These are phyloP conservation scores for Paracoccidioides lutzii DNA, from an alignment of 2,329 filamentous ascomycete genomes.

Conservation along the genomic window DNA sequence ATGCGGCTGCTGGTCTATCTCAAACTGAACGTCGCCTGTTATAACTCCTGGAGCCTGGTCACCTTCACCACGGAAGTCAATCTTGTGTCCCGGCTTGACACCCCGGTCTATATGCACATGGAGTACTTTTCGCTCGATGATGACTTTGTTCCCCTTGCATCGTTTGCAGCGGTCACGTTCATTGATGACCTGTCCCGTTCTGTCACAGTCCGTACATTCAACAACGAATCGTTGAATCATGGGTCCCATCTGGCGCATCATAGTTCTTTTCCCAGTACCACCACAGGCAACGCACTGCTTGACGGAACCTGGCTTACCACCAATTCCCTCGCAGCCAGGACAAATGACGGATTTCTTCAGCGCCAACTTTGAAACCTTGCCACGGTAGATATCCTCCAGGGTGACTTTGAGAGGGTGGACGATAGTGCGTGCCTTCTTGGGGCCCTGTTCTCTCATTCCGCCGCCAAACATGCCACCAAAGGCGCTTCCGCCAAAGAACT, in stretches of 20 bases:
- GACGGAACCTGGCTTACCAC: constrained; percentile 95
- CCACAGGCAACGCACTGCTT: constrained; percentile 85
- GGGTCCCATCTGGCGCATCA: constrained; percentile 99
- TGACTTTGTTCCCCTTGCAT: constrained; percentile 94
- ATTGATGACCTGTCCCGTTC: constrained; percentile 90
- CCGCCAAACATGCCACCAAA: constrained; percentile 67
- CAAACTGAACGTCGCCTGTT: constrained; percentile 92
- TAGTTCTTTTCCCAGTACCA: constrained; percentile 86
- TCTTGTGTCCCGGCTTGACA: constrained; percentile 85
- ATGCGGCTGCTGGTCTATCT: constrained; percentile 99
- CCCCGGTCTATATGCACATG: constrained; percentile 96
- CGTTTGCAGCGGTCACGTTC: constrained; percentile 97
- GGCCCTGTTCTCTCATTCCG: constrained; percentile 67
- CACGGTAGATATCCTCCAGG: constrained; percentile 93
- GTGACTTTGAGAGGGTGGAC: constrained; percentile 98
- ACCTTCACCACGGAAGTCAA: constrained; percentile 93
- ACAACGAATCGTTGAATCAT: constrained; percentile 99
- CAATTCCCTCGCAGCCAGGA: constrained; percentile 81
- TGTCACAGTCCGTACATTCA: constrained; percentile 94
- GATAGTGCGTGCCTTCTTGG: constrained; percentile 86
- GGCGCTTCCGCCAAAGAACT: constrained; percentile 75
- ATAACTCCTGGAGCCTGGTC: constrained; percentile 89
- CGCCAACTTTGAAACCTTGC: constrained; percentile 94
- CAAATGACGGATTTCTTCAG: constrained; percentile 97
- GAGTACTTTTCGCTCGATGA: constrained; percentile 93